Conservation (phyloP, 2,329 filamentous ascomycete species). For the Venturia oleaginea region DNA sequence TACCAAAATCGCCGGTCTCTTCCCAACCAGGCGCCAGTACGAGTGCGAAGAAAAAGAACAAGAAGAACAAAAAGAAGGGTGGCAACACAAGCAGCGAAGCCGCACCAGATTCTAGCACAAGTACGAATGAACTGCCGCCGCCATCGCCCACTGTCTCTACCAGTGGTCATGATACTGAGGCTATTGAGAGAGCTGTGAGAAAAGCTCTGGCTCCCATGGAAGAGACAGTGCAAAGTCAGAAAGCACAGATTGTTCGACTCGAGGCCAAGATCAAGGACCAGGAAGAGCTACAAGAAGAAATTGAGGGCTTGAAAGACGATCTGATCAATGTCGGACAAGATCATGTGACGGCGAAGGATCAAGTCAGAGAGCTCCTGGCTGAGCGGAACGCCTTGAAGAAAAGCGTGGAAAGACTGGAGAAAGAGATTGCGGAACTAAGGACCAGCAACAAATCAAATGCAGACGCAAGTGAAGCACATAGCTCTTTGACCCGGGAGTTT, state of each 20-base stretch:
- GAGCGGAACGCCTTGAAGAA: conserved; percentile 60
- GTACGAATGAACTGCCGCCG: conserved; percentile 28
- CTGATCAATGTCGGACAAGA: conserved; percentile 71
- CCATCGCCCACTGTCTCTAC: conserved; percentile 22
- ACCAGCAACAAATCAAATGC: conserved; percentile 36
- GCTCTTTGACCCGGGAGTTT: conserved; percentile 54
- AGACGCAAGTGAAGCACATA: conserved; percentile 42
- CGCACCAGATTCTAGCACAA: conserved; percentile 19
- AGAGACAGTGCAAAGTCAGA: conserved; percentile 44
- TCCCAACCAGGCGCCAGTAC: conserved; percentile 24
- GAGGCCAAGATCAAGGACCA: conserved; percentile 63
- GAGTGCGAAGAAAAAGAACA: conserved; percentile 68
- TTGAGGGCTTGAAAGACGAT: conserved; percentile 74
- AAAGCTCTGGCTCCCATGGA: conserved; percentile 21
- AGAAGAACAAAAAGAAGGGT: conserved; percentile 66
- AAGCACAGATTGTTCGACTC: conserved; percentile 63
- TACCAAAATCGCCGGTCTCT: conserved; percentile 17
- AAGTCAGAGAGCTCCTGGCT: conserved; percentile 56
- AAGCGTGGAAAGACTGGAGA: conserved; percentile 59
- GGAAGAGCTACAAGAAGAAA: conserved; percentile 73
- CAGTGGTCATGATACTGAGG: conserved; percentile 21
- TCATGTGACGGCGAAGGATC: conserved; percentile 74
- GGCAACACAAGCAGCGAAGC: conserved; percentile 35
- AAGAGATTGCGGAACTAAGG: conserved; percentile 53
- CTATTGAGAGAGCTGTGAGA: conserved; percentile 24